Evolutionary conservation across 129 eudicot genomes (phyloP).

Genomic region (Helichrysum umbraculigerum): DNA sequence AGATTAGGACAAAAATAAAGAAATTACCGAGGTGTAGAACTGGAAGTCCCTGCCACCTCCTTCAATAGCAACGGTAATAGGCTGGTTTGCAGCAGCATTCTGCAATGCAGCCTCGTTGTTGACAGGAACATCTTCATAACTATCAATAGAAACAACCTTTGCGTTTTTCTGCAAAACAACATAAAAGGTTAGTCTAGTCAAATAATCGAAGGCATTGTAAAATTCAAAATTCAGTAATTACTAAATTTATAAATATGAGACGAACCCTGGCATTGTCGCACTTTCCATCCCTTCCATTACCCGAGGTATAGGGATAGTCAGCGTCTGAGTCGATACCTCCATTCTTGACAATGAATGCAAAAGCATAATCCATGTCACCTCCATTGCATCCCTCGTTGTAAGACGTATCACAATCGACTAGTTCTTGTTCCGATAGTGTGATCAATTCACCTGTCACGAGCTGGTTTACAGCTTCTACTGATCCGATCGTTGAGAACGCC

Average conservation of each 20-base stretch:
- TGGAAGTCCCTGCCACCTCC: constrained; percentile 82
- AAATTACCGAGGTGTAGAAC: constrained; percentile 68
- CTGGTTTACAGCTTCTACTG: constrained; percentile 60
- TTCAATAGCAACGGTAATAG: constrained; percentile 91
- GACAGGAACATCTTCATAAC: constrained; percentile 74
- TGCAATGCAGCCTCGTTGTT: constrained; percentile 62
- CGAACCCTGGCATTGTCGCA: constrained; percentile 51
- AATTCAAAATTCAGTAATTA: background rate
- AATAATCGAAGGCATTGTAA: constrained; percentile 21
- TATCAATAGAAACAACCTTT: constrained; percentile 66
- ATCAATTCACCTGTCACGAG: constrained; percentile 49
- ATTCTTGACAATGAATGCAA: constrained; percentile 50
- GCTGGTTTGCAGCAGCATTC: constrained; percentile 86
- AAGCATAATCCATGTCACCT: constrained; percentile 57
- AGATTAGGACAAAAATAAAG: background rate
- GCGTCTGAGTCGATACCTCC: constrained; percentile 48
- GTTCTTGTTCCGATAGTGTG: constrained; percentile 58
- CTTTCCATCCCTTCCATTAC: constrained; percentile 40
- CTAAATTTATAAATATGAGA: background rate
- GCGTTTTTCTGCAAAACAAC: constrained; percentile 60
- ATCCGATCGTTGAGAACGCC: constrained; percentile 59
- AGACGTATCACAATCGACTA: constrained; percentile 52
- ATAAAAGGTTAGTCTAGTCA: background rate
- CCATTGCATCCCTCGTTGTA: constrained; percentile 63
- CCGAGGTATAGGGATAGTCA: constrained; percentile 49